Conservation (phyloP, 2,329 filamentous ascomycete genomes). For the Colletotrichum sp. region DNA sequence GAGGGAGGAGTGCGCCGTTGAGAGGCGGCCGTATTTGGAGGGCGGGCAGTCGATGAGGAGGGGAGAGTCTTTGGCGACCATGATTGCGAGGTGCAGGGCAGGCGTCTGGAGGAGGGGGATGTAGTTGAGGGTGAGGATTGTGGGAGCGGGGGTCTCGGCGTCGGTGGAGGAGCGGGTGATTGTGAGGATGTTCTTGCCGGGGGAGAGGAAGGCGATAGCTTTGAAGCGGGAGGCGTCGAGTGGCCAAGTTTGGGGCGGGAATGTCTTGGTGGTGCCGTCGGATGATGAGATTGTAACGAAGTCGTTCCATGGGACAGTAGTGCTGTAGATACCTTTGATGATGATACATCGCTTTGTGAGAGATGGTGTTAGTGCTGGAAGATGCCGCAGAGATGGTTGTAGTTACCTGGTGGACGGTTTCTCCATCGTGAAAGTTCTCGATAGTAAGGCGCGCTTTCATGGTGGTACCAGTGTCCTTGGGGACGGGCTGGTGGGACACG, state of each 20-base stretch:
- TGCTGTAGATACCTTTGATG: background rate
- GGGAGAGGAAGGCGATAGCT: slow-evolving; percentile 1
- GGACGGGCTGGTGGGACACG: background rate
- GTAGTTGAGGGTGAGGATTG: slow-evolving; percentile 43
- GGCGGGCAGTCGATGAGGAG: slow-evolving; percentile 72
- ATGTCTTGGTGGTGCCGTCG: background rate
- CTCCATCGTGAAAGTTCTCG: background rate
- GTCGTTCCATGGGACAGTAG: background rate
- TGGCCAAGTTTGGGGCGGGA: slow-evolving; percentile 8
- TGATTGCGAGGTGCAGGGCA: slow-evolving; percentile 73
- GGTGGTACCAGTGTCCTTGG: background rate
- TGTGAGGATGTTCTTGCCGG: background rate
- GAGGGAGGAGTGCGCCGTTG: slow-evolving; percentile 52
- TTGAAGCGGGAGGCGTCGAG: background rate
- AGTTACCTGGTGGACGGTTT: slow-evolving; percentile 8
- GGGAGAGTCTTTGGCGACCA: slow-evolving; percentile 72
- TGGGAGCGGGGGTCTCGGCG: background rate
- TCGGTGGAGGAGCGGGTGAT: background rate
- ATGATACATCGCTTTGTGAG: slow-evolving; percentile 6
- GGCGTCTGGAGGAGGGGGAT: slow-evolving; percentile 59
- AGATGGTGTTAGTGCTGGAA: background rate
- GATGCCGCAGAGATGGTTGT: no score
- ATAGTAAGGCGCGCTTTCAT: background rate
- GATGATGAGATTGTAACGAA: background rate
- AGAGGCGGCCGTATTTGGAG: slow-evolving; percentile 59